Evolutionary conservation across 2,329 filamentous ascomycete species (phyloP), one percentile per base, ranked within the genome.

Genomic region (Epichloe amarillans): DNA sequence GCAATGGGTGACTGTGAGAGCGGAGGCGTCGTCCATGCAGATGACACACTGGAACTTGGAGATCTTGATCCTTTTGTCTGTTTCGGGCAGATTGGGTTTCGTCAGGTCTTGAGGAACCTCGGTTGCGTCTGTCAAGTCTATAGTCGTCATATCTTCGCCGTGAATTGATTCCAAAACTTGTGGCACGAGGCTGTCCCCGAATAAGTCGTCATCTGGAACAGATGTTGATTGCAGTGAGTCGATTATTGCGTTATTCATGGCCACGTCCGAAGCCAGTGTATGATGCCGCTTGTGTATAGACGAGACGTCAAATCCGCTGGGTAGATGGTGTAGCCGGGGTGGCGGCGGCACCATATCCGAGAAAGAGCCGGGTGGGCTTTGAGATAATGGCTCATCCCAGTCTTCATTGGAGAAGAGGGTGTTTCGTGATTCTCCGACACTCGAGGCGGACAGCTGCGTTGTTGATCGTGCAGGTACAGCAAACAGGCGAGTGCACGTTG

Each of bases 1-100:
- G 63, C 81, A 84, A 62, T 83, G 77, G 3, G 81, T 84, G 44
- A 83, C 75, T 1, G 79, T 82, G 53, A 84, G 58, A 30, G 71
- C 68, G 2, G 72, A 74, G 26, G 71, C 74, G 54, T 79, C 71
- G 53, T 84, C 81, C 77, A 84, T 80, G 64, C 81, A 84, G 52
- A 84, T 84, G 42, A 80, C 78, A 54, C 81, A 84, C 63, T 83
- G 77, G 46, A 83, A 80, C 4, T 69, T 68, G 43, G 72, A 69
- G 15, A 84, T 63, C 61, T 76, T 79, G 59, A 71, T 62, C 47
- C 65, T 70, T 11, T 73, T 76, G 47, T 76, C 74, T 47, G 69
- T 67, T 50, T 72, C 67, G 15, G 47, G 42, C 12, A 8, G 11
- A 7, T 40, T 19, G 11, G 69, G 69, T 53, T 69, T 67, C 52